Base-by-base conservation (phyloP, 2,329 filamentous ascomycete genomes). In the Cercospora sesami region DNA sequence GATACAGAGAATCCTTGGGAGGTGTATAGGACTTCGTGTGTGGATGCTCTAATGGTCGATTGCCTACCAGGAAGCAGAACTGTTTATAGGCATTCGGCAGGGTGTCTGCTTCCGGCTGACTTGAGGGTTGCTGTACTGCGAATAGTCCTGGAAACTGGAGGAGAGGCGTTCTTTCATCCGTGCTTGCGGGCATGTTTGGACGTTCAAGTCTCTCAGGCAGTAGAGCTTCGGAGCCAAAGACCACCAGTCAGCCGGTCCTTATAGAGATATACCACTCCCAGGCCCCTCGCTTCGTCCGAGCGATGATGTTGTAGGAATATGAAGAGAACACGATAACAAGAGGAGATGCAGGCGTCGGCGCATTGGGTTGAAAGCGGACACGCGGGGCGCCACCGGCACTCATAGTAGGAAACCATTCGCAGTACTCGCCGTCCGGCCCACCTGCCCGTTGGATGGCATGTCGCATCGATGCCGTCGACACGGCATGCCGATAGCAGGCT, bases 61-160 rank as follows among this genome's bases (percentile, higher is more conserved):
- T 75, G 28, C 79, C 79, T 8, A 79, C 71, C n/a, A 81, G 73
- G 9, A 74, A 67, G 71, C 79, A 80, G 71, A 80, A 81, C 62
- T 81, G 79, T 28, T 73, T 68, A 68, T 81, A 79, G 12, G 69
- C 65, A 66, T 70, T 66, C 18, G 69, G 62, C 4, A 72, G 53
- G n/a, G 59, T 18, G 16, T 58, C 60, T 60, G 21, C 51, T 16
- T 67, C 57, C 9, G 31, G 23, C 36, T 48, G 51, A 23, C 4
- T 16, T 45, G 62, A 4, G 28, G 33, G 21, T 42, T 59, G 51
- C 18, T 66, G 65, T 2, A 58, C 59, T n/a, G 64, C 64, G 36
- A 63, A 65, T 9, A 66, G 60, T 48, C 70, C 71, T 36, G 73
- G 73, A 61, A 76, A 75, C 63, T 75, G 75, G 9, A 77, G 72